A percentile compares a stretch with the other conserved stretches of the same genome.
Evolutionary conservation across 495 filamentous ascomycete genomes (phyloP).

Genomic region (Neurospora pannonica): DNA sequence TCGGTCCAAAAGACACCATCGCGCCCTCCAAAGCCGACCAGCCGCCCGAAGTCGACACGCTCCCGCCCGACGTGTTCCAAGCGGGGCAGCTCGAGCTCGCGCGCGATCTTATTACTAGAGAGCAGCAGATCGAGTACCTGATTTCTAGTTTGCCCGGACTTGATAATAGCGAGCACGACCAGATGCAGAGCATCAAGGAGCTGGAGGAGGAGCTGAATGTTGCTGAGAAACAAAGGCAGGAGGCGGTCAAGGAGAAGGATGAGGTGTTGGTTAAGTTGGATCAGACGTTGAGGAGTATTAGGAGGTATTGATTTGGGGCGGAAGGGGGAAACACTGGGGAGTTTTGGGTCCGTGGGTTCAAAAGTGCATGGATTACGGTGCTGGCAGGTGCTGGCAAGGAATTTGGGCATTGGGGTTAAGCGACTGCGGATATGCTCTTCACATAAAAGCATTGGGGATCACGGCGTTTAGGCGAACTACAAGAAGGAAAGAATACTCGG

Average conservation of each 20-base stretch:
- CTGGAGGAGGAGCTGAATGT: slow-evolving; percentile 66
- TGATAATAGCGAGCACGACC: slow-evolving; percentile 73
- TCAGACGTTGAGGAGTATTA: slow-evolving; percentile 49
- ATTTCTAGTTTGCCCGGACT: slow-evolving; percentile 80
- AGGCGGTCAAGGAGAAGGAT: slow-evolving; percentile 64
- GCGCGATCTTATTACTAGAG: slow-evolving; percentile 77
- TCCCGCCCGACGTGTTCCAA: slow-evolving; percentile 57
- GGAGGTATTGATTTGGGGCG: slow-evolving; percentile 26
- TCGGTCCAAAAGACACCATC: slow-evolving; percentile 50
- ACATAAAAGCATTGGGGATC: not conserved
- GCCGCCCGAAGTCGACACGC: slow-evolving; percentile 44
- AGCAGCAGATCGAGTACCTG: slow-evolving; percentile 87
- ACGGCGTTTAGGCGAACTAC: not conserved
- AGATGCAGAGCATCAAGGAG: slow-evolving; percentile 62
- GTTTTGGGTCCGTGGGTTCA: no score
- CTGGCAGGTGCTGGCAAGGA: no score
- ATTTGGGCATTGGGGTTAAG: not conserved
- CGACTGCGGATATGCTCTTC: not conserved
- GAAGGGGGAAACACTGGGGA: no score
- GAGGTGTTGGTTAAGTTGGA: slow-evolving; percentile 59
- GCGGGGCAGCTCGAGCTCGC: slow-evolving; percentile 71
- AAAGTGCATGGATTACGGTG: not conserved
- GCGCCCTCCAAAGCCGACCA: slow-evolving; percentile 45
- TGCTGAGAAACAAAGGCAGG: slow-evolving; percentile 61
- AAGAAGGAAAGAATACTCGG: not conserved